Evolutionary conservation across 257 asterid genomes (phyloP).

Genomic region (Apocynum venetum): DNA sequence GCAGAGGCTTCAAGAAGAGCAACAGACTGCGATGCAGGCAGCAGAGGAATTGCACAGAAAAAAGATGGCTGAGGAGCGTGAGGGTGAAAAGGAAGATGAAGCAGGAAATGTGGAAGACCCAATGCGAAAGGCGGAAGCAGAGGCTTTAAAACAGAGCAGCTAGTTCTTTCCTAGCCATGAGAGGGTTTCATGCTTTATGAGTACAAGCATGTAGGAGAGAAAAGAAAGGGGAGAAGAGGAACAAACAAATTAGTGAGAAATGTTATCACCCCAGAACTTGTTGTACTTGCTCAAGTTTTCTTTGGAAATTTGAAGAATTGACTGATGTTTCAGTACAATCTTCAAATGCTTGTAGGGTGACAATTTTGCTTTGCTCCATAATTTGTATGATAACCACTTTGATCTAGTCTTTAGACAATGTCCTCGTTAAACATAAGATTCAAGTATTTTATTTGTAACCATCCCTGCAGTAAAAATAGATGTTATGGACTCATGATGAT

Average conservation of each 20-base stretch:
- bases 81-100: conserved; percentile 78
- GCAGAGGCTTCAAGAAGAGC: conserved; percentile 83
- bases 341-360: background rate
- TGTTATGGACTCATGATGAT: background rate
- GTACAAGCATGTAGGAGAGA: background rate
- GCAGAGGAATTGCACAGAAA: conserved; percentile 87
- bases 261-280: background rate
- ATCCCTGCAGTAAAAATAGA: background rate
- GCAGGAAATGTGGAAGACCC: conserved; percentile 43
- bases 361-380: background rate
- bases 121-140: conserved; percentile 73
- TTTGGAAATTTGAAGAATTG: background rate
- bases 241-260: background rate
- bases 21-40: conserved; percentile 61
- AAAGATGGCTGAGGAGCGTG: conserved; percentile 81
- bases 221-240: background rate
- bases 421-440: background rate
- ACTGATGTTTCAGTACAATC: background rate
- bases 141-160: conserved; percentile 42
- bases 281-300: background rate
- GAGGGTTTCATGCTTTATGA: background rate
- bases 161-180: conserved; percentile 5
- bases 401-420: background rate
- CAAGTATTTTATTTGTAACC: background rate
- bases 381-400: background rate